Evolutionary conservation across 1,284 basidiomycete genomes (phyloP), one percentile per base, ranked within the genome.

Genomic region (Ustilago lituana): DNA sequence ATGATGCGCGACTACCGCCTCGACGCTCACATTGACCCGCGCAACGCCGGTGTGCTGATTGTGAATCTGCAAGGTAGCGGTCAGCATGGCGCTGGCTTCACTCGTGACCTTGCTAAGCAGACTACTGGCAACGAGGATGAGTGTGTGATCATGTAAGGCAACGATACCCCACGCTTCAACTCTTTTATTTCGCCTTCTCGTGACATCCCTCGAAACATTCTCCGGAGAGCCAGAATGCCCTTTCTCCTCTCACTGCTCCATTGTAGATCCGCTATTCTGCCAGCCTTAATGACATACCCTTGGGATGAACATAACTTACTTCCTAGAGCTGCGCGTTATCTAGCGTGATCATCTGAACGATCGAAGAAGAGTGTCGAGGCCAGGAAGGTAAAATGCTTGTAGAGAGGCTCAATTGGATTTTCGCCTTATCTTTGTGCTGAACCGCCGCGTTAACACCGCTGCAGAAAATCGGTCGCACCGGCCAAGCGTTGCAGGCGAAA

Each of bases 1-100:
- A 84, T 97, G 54, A 92, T 94, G 88, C 85, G 86, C 62, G 91
- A 90, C 90, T 87, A 93, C 82, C 86, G 88, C 60, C 85, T 94
- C 12, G 84, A 86, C 1, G 91, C 92, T 3, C 85, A 90, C 59
- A 82, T 94, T 11, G 95, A 98, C 83, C 89, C 89, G 1, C 82
- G 87, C 22, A 98, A 98, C 74, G 82, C 87, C 0, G 94, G 95
- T 9, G 92, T 98, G 5, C 85, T 98, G 9, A 84, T 97, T 43
- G 92, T 95, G 10, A 87, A 89, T 62, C 85, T 97, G n/a, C 80
- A 82, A 9, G 85, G 85, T 1, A 82, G 78, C n/a, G 83, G 84
- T 14, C 81, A 83, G 38, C 74, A 73, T 33, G 71, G 53, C 19
- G 73, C 69, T 23, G 56, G 57, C n/a, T 78, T 80, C 22, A 78